phyloP scores from a whole-genome alignment of 345 rosid species.

The Ceriops tagal region DNA sequence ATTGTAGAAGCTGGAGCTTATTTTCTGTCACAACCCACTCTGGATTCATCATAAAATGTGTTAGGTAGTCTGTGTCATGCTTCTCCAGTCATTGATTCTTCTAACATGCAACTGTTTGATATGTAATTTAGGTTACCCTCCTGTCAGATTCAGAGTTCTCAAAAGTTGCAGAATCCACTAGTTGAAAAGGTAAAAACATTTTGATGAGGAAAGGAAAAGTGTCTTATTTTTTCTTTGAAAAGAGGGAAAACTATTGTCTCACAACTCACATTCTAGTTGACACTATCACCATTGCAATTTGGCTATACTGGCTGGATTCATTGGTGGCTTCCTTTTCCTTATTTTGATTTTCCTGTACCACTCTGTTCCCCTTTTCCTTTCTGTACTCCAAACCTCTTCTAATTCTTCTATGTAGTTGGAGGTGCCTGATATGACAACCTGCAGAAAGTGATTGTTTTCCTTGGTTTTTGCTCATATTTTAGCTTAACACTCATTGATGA shows the following conservation, averaged over 20 bases:
- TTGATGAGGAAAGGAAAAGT: not conserved
- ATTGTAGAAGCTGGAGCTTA: too few relatives aligned
- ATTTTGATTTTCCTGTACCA: not conserved
- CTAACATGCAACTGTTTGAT: constrained; percentile 13
- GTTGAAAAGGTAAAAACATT: constrained; percentile 56
- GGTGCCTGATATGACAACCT: too few relatives aligned
- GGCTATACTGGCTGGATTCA: too few relatives aligned
- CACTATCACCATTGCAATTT: not conserved
- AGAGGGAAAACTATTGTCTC: not conserved
- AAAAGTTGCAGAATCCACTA: constrained; percentile 42
- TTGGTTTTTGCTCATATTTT: not conserved
- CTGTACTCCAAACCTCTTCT: not conserved
- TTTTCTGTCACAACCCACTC: too few relatives aligned
- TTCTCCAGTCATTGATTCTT: not conserved
- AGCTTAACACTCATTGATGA: not conserved
- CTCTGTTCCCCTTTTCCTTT: not conserved
- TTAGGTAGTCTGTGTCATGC: not conserved
- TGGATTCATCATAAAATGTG: not conserved
- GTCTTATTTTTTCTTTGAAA: not conserved
- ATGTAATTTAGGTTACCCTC: constrained; percentile 40
- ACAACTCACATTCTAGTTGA: not conserved
- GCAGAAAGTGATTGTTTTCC: not conserved
- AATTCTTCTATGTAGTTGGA: not conserved
- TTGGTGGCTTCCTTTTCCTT: not conserved
- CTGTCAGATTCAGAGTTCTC: constrained; percentile 47